phyloP scores from a whole-genome alignment of 2,329 filamentous ascomycete genomes.

The Pseudogymnoascus sp. region DNA sequence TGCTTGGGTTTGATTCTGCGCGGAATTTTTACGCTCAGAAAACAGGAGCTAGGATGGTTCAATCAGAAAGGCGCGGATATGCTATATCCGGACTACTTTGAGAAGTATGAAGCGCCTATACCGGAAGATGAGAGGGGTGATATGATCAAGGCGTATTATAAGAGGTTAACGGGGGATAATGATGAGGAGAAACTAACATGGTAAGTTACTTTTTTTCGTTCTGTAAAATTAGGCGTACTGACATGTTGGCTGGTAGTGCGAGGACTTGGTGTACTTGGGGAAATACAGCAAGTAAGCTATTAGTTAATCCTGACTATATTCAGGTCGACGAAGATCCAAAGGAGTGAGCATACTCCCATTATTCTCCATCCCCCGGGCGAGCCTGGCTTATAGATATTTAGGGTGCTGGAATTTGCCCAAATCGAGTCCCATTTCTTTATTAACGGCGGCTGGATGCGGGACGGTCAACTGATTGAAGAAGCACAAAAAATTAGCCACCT shows the following conservation, averaged over 20 bases:
- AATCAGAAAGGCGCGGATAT: slow-evolving; percentile 19
- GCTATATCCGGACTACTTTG: slow-evolving; percentile 30
- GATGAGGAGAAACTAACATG: slow-evolving; percentile 16
- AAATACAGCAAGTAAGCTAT: too few species aligned
- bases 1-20: slow-evolving; percentile 34
- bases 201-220: slow-evolving; percentile 22
- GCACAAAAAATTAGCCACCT: slow-evolving; percentile 20
- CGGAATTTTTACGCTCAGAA: slow-evolving; percentile 34
- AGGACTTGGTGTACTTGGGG: too few species aligned
- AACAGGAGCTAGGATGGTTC: slow-evolving; percentile 29
- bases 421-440: slow-evolving; percentile 16
- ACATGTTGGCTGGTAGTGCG: too few species aligned
- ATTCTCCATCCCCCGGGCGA: too few species aligned
- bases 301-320: too few species aligned
- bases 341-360: too few species aligned
- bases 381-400: too few species aligned
- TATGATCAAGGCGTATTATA: slow-evolving; percentile 32
- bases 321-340: too few species aligned
- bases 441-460: too few species aligned
- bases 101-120: slow-evolving; percentile 11
- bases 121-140: slow-evolving; percentile 32
- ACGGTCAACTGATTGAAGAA: too few species aligned
- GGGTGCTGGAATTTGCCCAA: too few species aligned
- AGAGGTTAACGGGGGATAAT: slow-evolving; percentile 29
- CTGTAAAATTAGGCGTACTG: slow-evolving; percentile 29